Conservation (phyloP, 106 monocot species). For the Allium cepa region DNA sequence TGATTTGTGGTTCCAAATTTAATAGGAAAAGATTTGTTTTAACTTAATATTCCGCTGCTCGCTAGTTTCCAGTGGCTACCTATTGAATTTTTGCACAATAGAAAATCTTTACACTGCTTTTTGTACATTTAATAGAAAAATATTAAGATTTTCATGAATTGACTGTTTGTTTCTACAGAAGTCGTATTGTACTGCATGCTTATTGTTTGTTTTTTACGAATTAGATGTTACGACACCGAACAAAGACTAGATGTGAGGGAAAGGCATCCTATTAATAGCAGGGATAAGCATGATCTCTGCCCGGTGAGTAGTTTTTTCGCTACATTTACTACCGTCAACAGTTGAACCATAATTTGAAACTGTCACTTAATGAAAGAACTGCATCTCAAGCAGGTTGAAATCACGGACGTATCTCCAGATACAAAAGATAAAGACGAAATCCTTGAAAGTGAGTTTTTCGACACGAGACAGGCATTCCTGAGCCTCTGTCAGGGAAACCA, state of each 20-base stretch:
- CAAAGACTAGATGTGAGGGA: conserved; percentile 79
- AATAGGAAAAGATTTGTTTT: no score
- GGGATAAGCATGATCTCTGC: conserved; percentile 60
- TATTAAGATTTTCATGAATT: no score
- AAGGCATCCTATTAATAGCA: conserved; percentile 60
- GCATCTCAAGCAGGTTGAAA: conserved; percentile 55
- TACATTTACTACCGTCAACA: neutral
- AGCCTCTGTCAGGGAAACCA: conserved; percentile 98
- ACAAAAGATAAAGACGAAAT: conserved; percentile 96
- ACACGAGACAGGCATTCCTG: conserved; percentile 89
- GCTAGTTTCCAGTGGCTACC: no score
- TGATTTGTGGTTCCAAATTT: no score
- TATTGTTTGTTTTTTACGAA: no score
- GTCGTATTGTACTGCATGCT: no score
- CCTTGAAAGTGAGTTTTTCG: conserved; percentile 93
- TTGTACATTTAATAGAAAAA: no score
- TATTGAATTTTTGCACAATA: no score
- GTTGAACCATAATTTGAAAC: neutral
- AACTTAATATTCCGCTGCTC: no score
- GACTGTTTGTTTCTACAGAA: no score
- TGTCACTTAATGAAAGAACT: neutral
- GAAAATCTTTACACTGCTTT: no score
- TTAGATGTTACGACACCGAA: conserved; percentile 74
- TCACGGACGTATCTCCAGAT: conserved; percentile 51
- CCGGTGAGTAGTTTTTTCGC: conserved; percentile 37